These are phyloP conservation scores for Boletus pseudopeckii DNA, from an alignment of 768 basidiomycete genomes.

Conservation along the genomic window DNA sequence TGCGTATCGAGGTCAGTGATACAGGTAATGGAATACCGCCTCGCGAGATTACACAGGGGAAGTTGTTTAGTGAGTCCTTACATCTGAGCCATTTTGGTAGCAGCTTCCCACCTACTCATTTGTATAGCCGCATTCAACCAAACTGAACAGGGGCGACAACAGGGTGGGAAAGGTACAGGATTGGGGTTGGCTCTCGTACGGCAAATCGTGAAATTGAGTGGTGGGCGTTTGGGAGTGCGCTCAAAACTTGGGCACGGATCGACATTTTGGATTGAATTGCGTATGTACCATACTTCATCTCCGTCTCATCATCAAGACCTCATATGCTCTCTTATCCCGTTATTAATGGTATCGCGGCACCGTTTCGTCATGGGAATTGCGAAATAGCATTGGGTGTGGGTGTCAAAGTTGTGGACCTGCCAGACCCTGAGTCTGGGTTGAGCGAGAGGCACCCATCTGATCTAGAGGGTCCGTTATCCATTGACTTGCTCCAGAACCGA, in stretches of 20 bases:
- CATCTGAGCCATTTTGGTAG: not conserved
- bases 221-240: constrained; percentile 69
- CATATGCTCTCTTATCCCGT: constrained; percentile 2
- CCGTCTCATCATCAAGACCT: constrained; percentile 10
- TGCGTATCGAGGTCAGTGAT: constrained; percentile 82
- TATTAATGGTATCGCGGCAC: constrained; percentile 6
- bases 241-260: constrained; percentile 67
- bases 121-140: constrained; percentile 67
- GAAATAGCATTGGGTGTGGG: constrained; percentile 62
- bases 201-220: constrained; percentile 72
- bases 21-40: constrained; percentile 64
- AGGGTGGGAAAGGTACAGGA: constrained; percentile 73
- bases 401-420: constrained; percentile 40
- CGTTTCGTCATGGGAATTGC: constrained; percentile 1
- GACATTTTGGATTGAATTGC: constrained; percentile 87
- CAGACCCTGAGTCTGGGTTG: constrained; percentile 22
- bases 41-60: constrained; percentile 66
- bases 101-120: constrained; percentile 5
- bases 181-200: constrained; percentile 74
- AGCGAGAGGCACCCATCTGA: constrained; percentile 20
- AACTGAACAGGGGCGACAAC: constrained; percentile 71
- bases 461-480: constrained; percentile 27
- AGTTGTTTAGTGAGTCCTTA: constrained; percentile 61
- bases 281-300: constrained; percentile 31
- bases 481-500: constrained; percentile 21